Percentiles rank a stretch among this genome's conserved stretches.
Conservation (phyloP, 176 grass and related monocot species). For the Juncus inflexus region DNA sequence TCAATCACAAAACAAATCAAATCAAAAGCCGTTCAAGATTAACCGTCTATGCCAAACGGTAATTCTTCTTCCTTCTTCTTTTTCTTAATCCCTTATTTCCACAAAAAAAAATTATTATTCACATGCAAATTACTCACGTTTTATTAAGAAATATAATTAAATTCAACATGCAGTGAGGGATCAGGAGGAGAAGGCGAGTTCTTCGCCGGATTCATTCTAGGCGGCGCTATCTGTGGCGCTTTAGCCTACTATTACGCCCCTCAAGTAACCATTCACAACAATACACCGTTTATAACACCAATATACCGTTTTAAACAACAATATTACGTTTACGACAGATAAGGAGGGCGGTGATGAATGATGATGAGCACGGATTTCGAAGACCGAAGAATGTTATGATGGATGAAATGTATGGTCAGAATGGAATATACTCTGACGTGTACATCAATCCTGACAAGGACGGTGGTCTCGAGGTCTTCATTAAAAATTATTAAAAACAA, state of each 20-base stretch:
- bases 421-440: conserved; percentile 2
- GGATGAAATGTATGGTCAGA: background rate
- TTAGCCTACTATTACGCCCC: conserved; percentile 45
- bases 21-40: conserved; percentile 11
- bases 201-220: conserved; percentile 44
- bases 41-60: conserved; percentile 36
- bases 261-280: conserved; percentile 28
- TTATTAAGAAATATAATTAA: conserved; percentile 1
- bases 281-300: background rate
- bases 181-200: conserved; percentile 46
- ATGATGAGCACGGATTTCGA: conserved; percentile 41
- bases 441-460: conserved; percentile 29
- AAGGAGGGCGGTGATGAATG: conserved; percentile 34
- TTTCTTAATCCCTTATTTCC: background rate
- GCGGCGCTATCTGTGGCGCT: conserved; percentile 44
- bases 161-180: conserved; percentile 30
- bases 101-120: background rate
- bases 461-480: conserved; percentile 38
- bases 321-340: conserved; percentile 22
- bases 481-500: background rate
- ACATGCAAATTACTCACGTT: conserved; percentile 8
- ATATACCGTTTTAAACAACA: too few species aligned
- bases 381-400: conserved; percentile 20
- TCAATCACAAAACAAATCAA: conserved; percentile 26
- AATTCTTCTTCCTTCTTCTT: background rate